Conservation (phyloP, 768 basidiomycete genomes). For the Panellus pusillus region DNA sequence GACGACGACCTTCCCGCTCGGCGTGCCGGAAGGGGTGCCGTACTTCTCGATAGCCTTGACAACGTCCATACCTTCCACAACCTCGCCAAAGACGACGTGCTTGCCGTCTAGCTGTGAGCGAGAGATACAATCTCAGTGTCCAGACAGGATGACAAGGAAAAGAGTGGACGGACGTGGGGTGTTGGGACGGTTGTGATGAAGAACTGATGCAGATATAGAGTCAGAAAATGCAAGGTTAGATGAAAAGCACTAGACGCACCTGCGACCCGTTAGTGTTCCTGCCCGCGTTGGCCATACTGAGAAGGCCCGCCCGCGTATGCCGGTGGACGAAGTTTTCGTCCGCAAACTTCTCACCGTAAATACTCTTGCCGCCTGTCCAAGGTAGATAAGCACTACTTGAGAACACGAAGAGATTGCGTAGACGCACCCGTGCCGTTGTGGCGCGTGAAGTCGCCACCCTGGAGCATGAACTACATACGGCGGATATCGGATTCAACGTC, state of each 20-base stretch:
- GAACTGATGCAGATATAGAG: constrained; percentile 47
- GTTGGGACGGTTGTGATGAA: constrained; percentile 84
- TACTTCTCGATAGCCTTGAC: constrained; percentile 44
- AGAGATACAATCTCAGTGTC: too few relatives aligned
- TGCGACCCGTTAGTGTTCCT: constrained; percentile 82
- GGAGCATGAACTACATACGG: constrained; percentile 68
- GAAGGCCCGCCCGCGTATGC: constrained; percentile 68
- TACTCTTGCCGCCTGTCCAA: constrained; percentile 58
- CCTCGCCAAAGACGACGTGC: constrained; percentile 86
- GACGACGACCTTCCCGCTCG: constrained; percentile 52
- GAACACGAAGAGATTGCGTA: not conserved
- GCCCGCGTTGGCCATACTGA: constrained; percentile 83
- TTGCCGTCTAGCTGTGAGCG: constrained; percentile 66
- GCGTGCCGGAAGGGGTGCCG: constrained; percentile 41
- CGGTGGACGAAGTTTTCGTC: constrained; percentile 85
- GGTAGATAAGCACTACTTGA: not conserved
- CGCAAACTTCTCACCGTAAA: constrained; percentile 67
- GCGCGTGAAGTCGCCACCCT: constrained; percentile 84
- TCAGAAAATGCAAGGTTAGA: not conserved
- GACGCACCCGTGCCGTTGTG: constrained; percentile 60
- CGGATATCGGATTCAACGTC: not conserved
- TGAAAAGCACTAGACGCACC: constrained; percentile 9
- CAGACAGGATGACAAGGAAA: constrained; percentile 49
- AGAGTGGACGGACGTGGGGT: constrained; percentile 43
- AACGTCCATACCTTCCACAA: constrained; percentile 62